Conservation (phyloP, 257 asterid genomes). For the Solanum sitiens region DNA sequence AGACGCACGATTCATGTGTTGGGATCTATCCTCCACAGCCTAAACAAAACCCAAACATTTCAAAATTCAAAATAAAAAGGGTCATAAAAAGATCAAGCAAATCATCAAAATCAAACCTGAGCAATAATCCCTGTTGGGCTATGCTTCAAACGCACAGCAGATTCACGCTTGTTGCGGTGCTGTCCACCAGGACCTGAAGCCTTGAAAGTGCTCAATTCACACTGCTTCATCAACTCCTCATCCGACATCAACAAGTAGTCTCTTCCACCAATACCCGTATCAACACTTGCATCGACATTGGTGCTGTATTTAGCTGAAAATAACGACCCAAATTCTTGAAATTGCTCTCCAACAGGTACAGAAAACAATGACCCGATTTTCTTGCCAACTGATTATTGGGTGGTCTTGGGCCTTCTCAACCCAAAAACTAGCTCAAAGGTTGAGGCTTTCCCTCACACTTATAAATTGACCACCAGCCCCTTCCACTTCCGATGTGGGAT, state of each 20-base stretch:
- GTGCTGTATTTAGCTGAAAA: constrained; percentile 20
- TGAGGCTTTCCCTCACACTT: too few relatives aligned
- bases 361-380: constrained; percentile 10
- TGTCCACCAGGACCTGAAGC: constrained; percentile 97
- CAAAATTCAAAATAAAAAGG: neutral
- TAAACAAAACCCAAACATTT: constrained; percentile 12
- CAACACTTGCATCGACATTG: neutral
- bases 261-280: constrained; percentile 24
- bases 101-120: constrained; percentile 30
- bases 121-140: constrained; percentile 74
- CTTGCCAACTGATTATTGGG: neutral
- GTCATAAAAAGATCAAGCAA: neutral
- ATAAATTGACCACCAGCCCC: too few relatives aligned
- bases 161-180: constrained; percentile 96
- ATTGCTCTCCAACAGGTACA: neutral
- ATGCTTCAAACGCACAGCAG: constrained; percentile 97
- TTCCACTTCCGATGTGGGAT: too few relatives aligned
- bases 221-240: constrained; percentile 76
- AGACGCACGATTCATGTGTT: constrained; percentile 79
- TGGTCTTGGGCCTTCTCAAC: too few relatives aligned
- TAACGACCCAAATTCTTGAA: neutral
- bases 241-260: constrained; percentile 62
- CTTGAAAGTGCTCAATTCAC: constrained; percentile 78
- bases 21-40: constrained; percentile 94
- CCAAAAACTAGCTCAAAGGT: too few relatives aligned